A percentile compares a stretch with the other conserved stretches of the same genome.
Conservation (phyloP, 2,329 filamentous ascomycete genomes). For the Sporothrix euskadiensis region DNA sequence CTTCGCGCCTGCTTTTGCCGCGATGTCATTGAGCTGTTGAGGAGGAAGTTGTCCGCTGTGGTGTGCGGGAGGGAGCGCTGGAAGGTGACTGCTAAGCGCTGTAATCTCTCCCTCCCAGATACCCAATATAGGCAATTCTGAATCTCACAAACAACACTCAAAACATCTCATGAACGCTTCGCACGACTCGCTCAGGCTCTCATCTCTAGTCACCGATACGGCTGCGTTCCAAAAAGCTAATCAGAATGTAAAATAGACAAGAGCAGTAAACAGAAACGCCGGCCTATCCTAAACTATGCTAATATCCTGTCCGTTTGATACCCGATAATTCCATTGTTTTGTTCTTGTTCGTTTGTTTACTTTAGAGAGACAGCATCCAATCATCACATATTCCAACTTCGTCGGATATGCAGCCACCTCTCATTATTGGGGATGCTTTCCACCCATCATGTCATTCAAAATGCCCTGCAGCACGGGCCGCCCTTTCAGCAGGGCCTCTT, state of each 20-base stretch:
- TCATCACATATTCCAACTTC: neutral
- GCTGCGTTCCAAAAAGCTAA: neutral
- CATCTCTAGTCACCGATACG: neutral
- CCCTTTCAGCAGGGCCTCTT: slow-evolving; percentile 63
- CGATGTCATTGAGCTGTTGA: neutral
- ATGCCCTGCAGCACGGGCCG: slow-evolving; percentile 74
- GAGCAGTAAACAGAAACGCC: neutral
- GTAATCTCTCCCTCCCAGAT: neutral
- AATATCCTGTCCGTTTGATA: neutral
- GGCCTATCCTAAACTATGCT: slow-evolving; percentile 1
- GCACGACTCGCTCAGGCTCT: too few relatives aligned
- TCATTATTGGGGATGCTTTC: neutral
- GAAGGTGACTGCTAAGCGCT: neutral
- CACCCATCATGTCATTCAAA: slow-evolving; percentile 65
- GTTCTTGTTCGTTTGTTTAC: neutral
- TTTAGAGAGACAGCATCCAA: neutral
- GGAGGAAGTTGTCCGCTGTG: neutral
- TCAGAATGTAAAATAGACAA: neutral
- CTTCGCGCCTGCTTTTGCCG: neutral
- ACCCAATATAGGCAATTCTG: neutral
- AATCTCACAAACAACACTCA: neutral
- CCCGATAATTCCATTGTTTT: neutral
- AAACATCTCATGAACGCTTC: too few relatives aligned
- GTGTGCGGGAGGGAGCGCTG: neutral
- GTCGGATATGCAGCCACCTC: neutral